These are phyloP conservation scores for Pyrrhoderma lamaoense DNA, from an alignment of 1,284 basidiomycete species.

Conservation along the genomic window DNA sequence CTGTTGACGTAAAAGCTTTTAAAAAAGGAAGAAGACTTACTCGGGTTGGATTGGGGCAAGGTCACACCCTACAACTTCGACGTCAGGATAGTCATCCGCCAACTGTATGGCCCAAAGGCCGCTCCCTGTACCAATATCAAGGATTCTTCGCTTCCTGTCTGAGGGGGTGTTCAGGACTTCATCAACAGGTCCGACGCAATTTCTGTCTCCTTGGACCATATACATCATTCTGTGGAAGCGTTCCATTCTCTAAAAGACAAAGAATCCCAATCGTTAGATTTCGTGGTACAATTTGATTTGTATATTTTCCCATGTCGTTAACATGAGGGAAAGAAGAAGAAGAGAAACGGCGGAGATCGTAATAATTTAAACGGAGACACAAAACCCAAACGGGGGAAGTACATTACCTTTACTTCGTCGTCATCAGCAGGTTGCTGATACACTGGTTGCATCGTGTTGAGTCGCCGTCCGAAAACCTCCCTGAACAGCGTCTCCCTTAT, in stretches of 20 bases:
- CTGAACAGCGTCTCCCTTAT: constrained; percentile 18
- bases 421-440: constrained; percentile 24
- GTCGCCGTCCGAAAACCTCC: constrained; percentile 18
- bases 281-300: not conserved
- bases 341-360: not conserved
- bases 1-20: too few species aligned
- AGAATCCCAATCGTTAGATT: not conserved
- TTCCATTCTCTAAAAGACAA: constrained; percentile 42
- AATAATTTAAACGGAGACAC: too few species aligned
- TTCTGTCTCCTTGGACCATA: constrained; percentile 55
- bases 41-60: constrained; percentile 61
- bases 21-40: constrained; percentile 31
- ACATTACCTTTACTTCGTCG: constrained; percentile 22
- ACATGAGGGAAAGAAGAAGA: too few species aligned
- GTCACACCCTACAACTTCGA: constrained; percentile 60
- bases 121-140: constrained; percentile 61
- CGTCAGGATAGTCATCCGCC: constrained; percentile 61
- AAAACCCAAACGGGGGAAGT: not conserved
- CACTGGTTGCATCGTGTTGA: constrained; percentile 20
- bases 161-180: constrained; percentile 35
- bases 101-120: constrained; percentile 60
- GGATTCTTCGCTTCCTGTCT: constrained; percentile 34
- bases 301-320: too few species aligned
- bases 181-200: constrained; percentile 55
- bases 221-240: constrained; percentile 54